Evolutionary conservation across 495 filamentous ascomycete species (phyloP).

Genomic region (Neurospora sublineolata): DNA sequence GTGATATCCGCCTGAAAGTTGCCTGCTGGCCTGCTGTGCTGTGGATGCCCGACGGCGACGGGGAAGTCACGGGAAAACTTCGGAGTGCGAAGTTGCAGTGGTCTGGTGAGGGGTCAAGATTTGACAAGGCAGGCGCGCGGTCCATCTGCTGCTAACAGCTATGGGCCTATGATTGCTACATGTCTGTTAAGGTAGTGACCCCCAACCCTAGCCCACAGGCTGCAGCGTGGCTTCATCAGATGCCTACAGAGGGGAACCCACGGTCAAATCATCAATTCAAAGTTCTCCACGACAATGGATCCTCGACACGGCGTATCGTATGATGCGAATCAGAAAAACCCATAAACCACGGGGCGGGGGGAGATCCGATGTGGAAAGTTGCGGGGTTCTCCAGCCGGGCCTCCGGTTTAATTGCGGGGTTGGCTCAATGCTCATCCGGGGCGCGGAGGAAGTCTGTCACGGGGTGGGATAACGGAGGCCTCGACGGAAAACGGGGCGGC

Average conservation of each 20-base stretch:
- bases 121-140: not conserved
- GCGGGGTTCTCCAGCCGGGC: not conserved
- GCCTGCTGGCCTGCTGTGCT: not conserved
- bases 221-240: not conserved
- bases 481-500: not conserved
- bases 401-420: not conserved
- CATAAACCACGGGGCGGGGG: not conserved
- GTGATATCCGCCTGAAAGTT: not conserved
- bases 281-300: not conserved
- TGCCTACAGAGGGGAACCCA: not conserved
- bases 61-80: not conserved
- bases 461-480: not conserved
- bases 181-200: not conserved
- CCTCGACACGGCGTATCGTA: not conserved
- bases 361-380: not conserved
- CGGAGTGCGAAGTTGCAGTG: not conserved
- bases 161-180: rapidly evolving
- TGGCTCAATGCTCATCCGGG: not conserved
- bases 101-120: not conserved
- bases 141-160: not conserved
- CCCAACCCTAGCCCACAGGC: not conserved
- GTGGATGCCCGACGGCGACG: not conserved
- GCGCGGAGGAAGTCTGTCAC: not conserved
- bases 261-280: not conserved
- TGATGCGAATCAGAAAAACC: not conserved